Percentiles rank a stretch among this genome's conserved stretches.
Conservation (phyloP, 257 asterid genomes). For the Verbascum thapsus region DNA sequence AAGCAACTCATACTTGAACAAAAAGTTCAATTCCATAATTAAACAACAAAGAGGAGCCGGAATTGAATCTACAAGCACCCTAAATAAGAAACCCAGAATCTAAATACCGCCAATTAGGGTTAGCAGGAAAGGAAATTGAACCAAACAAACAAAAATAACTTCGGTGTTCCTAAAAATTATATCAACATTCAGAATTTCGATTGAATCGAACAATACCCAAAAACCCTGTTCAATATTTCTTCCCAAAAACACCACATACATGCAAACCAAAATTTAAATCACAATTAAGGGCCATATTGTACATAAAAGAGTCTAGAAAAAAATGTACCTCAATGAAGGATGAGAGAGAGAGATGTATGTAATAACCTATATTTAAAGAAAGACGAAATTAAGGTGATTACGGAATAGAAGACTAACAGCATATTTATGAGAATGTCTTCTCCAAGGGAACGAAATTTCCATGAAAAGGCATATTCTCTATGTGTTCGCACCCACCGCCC, state of each 20-base stretch:
- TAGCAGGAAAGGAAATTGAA: constrained; percentile 2
- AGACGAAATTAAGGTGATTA: constrained; percentile 13
- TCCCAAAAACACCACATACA: constrained; percentile 9
- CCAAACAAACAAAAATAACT: constrained; percentile 16
- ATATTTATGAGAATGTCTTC: constrained; percentile 26
- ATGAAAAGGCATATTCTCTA: constrained; percentile 40
- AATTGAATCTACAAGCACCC: constrained; percentile 1
- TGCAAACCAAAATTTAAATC: constrained; percentile 15
- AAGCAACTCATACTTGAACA: neutral
- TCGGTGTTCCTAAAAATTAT: neutral
- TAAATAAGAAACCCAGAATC: constrained; percentile 12
- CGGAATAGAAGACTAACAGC: constrained; percentile 22
- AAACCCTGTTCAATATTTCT: constrained; percentile 10
- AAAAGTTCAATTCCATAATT: neutral
- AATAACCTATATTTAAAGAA: neutral
- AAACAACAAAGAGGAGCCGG: neutral
- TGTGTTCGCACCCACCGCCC: neutral
- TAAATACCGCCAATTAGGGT: constrained; percentile 30
- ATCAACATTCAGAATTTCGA: constrained; percentile 14
- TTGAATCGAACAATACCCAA: constrained; percentile 6
- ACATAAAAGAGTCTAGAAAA: constrained; percentile 1
- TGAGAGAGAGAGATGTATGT: constrained; percentile 4
- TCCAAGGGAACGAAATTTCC: constrained; percentile 33
- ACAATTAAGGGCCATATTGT: neutral
- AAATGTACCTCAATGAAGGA: constrained; percentile 31